Conservation (phyloP, 129 eudicot species). For the Glebionis coronaria region DNA sequence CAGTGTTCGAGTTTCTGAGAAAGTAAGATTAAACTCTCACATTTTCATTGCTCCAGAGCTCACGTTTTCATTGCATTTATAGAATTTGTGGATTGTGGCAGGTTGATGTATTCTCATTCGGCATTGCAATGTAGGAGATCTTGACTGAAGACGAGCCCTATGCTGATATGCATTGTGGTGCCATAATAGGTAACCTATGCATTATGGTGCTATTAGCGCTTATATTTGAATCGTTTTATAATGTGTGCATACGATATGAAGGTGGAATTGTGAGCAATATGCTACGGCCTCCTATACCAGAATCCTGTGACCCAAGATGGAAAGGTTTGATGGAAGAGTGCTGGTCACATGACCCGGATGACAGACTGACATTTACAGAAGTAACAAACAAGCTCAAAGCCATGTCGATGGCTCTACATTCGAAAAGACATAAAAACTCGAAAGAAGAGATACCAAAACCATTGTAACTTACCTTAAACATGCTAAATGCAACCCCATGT, state of each 20-base stretch:
- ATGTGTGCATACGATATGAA: conserved; percentile 7
- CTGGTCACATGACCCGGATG: conserved; percentile 58
- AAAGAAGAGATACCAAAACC: no score
- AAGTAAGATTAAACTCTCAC: conserved; percentile 32
- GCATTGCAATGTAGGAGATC: conserved; percentile 68
- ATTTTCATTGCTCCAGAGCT: no score
- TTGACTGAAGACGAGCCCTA: conserved; percentile 67
- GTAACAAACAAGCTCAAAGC: conserved; percentile 49
- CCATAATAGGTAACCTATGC: conserved; percentile 44
- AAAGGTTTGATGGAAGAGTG: conserved; percentile 59
- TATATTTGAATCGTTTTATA: not conserved
- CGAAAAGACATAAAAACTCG: conserved; percentile 27
- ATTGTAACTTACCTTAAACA: no score
- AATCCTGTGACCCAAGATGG: conserved; percentile 55
- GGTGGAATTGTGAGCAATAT: conserved; percentile 66
- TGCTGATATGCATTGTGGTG: conserved; percentile 60
- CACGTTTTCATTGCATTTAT: not conserved
- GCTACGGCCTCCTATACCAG: conserved; percentile 60
- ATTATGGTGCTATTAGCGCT: not conserved
- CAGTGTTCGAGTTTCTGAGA: conserved; percentile 40
- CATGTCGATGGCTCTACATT: conserved; percentile 27
- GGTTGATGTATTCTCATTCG: conserved; percentile 71
- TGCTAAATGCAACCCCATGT: no score
- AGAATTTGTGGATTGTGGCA: conserved; percentile 15
- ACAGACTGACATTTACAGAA: conserved; percentile 56